A percentile compares a stretch with the other conserved stretches of the same genome.
Evolutionary conservation across 177 flowering plant species (phyloP).

Genomic region (Tripterygium wilfordii): DNA sequence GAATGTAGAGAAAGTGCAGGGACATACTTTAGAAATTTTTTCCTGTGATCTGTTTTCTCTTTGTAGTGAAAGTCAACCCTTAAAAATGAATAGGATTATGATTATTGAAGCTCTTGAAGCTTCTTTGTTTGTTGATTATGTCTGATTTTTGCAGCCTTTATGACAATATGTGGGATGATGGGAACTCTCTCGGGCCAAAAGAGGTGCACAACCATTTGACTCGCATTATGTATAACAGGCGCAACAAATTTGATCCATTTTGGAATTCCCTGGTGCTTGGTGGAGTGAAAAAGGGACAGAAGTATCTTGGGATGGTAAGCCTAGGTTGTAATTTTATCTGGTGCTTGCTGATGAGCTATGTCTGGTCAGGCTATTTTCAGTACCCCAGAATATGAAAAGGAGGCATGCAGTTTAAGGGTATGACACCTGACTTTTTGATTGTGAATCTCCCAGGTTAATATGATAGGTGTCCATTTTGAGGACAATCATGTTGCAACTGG

Average conservation of each 20-base stretch:
- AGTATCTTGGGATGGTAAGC: constrained; percentile 64
- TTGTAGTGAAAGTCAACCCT: too few species aligned
- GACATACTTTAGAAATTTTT: too few species aligned
- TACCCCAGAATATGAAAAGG: not conserved
- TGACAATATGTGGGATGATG: constrained; percentile 99
- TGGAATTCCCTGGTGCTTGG: constrained; percentile 93
- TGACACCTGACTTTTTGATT: not conserved
- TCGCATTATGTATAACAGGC: constrained; percentile 89
- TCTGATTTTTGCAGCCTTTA: constrained; percentile 47
- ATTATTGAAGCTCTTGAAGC: not conserved
- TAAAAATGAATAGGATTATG: too few species aligned
- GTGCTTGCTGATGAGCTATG: not conserved
- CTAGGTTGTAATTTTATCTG: not conserved
- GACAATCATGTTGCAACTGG: constrained; percentile 71
- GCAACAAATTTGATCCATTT: constrained; percentile 83
- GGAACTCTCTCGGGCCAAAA: constrained; percentile 80
- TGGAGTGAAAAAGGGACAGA: constrained; percentile 94
- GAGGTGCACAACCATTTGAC: constrained; percentile 82
- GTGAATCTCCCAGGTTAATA: constrained; percentile 54
- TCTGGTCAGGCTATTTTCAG: not conserved
- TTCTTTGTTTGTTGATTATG: constrained; percentile 3
- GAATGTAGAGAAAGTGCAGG: not conserved
- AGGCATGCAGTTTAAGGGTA: not conserved
- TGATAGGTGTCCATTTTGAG: constrained; percentile 92
- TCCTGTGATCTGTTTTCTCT: not conserved